Evolutionary conservation across 805 yeast genomes (phyloP).

Genomic region (Yamadazyma sp.): DNA sequence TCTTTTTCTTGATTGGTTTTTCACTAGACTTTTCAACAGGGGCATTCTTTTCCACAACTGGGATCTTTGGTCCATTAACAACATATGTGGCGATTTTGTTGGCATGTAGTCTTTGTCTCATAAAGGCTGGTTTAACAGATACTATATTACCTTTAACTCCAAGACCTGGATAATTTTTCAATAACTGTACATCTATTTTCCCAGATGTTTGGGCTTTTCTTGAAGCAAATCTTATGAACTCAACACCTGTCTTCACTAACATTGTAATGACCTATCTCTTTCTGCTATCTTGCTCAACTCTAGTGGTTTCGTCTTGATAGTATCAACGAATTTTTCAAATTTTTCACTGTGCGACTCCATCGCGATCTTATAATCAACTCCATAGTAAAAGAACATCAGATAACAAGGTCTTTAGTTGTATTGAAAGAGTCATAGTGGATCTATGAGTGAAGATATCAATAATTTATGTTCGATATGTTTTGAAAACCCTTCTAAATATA

Average conservation of each 20-base stretch:
- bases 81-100: slow-evolving; percentile 74
- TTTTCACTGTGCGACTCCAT: slow-evolving; percentile 2
- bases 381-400: neutral
- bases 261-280: too few relatives aligned
- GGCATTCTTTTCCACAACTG: slow-evolving; percentile 30
- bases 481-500: slow-evolving; percentile 51
- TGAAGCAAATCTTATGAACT: too few relatives aligned
- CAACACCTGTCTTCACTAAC: too few relatives aligned
- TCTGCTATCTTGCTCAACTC: too few relatives aligned
- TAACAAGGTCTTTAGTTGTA: too few relatives aligned
- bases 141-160: slow-evolving; percentile 74
- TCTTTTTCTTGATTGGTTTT: slow-evolving; percentile 4
- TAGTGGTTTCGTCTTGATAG: too few relatives aligned
- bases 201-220: neutral
- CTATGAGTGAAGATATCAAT: slow-evolving; percentile 4
- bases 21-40: neutral
- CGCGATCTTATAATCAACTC: too few relatives aligned
- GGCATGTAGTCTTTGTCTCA: slow-evolving; percentile 76
- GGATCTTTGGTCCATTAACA: slow-evolving; percentile 34
- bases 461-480: slow-evolving; percentile 33
- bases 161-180: slow-evolving; percentile 59
- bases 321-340: slow-evolving; percentile 2
- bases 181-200: slow-evolving; percentile 58
- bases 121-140: slow-evolving; percentile 71
- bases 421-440: neutral